Conservation (phyloP, 352 stramenopile genomes). For the Globisporangium takayamanum region DNA sequence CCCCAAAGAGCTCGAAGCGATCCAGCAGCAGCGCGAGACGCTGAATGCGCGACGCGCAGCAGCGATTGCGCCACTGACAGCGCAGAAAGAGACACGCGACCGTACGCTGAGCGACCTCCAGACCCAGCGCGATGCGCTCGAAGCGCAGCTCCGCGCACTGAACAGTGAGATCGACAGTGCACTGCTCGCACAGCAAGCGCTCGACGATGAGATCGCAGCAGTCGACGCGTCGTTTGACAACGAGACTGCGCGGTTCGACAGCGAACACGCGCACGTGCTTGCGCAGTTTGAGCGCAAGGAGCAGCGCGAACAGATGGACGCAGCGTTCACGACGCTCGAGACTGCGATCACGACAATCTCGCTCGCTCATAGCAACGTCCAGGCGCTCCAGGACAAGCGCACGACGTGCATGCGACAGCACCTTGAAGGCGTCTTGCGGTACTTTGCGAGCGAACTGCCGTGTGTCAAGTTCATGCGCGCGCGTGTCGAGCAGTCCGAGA, state of each 20-base stretch:
- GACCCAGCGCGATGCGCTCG: conserved; percentile 40
- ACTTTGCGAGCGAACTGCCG: conserved; percentile 67
- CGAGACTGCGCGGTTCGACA: conserved; percentile 35
- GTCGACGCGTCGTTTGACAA: conserved; percentile 47
- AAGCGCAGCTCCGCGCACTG: conserved; percentile 46
- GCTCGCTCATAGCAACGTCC: conserved; percentile 31
- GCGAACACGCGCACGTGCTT: conserved; percentile 43
- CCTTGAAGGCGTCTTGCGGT: conserved; percentile 58
- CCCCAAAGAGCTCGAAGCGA: conserved; percentile 27
- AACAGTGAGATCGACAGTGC: conserved; percentile 42
- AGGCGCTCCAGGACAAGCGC: conserved; percentile 41
- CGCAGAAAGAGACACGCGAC: conserved; percentile 19
- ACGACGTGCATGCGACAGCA: conserved; percentile 45
- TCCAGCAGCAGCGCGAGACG: conserved; percentile 25
- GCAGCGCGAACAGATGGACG: conserved; percentile 29
- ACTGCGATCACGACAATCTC: conserved; percentile 29
- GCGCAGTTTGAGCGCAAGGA: conserved; percentile 28
- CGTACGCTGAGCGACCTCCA: conserved; percentile 22
- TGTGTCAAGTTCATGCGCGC: conserved; percentile 80
- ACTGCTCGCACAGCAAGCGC: conserved; percentile 24
- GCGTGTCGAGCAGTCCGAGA: conserved; percentile 40
- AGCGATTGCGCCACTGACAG: conserved; percentile 23
- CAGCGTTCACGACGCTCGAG: conserved; percentile 29
- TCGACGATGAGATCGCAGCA: conserved; percentile 34
- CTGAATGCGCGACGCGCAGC: conserved; percentile 37